Conservation (phyloP, 495 filamentous ascomycete genomes). For the Penicillium verhagenii region DNA sequence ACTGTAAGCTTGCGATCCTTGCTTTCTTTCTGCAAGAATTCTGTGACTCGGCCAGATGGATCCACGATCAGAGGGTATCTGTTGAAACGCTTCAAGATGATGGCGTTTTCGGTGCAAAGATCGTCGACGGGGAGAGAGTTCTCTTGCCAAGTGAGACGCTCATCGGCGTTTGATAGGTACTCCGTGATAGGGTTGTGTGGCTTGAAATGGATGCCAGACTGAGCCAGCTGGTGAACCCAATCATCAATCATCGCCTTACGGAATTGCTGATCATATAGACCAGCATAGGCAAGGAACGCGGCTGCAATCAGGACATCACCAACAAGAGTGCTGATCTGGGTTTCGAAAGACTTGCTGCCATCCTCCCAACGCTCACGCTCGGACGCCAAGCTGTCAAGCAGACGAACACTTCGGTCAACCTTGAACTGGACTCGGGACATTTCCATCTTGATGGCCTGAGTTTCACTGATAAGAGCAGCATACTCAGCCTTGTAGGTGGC, state of each 20-base stretch:
- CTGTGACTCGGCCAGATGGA: conserved; percentile 87
- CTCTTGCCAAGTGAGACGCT: conserved; percentile 90
- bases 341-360: conserved; percentile 95
- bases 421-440: conserved; percentile 97
- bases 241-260: conserved; percentile 96
- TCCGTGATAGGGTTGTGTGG: conserved; percentile 91
- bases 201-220: conserved; percentile 91
- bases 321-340: conserved; percentile 93
- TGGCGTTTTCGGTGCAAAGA: conserved; percentile 97
- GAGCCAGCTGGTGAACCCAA: conserved; percentile 86
- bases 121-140: conserved; percentile 98
- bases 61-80: conserved; percentile 98
- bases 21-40: conserved; percentile 92
- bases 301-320: conserved; percentile 93
- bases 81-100: conserved; percentile 96
- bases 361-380: conserved; percentile 93
- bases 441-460: conserved; percentile 93
- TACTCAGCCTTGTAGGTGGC: conserved; percentile 97
- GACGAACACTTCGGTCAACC: conserved; percentile 90
- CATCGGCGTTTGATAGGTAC: conserved; percentile 94
- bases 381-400: conserved; percentile 91
- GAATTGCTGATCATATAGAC: conserved; percentile 97
- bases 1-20: conserved; percentile 92
- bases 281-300: conserved; percentile 96
- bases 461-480: conserved; percentile 92